Conservation (phyloP, 1,139 yeast genomes). For the Hansenula sp. region DNA sequence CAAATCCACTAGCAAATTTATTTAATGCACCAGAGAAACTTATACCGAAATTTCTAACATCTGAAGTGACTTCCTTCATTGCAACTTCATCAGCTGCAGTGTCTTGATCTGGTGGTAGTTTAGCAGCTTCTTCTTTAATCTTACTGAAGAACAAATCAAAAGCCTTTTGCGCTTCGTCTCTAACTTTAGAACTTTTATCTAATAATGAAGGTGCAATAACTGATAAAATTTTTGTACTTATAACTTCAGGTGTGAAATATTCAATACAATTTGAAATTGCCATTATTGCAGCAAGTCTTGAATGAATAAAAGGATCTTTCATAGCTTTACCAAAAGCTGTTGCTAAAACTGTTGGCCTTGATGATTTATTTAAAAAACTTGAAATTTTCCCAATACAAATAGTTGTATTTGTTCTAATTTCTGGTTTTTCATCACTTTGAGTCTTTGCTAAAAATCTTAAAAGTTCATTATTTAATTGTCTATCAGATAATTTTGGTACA, state of each 20-base stretch:
- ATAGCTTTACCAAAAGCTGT: conserved; percentile 86
- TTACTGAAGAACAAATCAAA: conserved; percentile 61
- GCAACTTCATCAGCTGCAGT: conserved; percentile 23
- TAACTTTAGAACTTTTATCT: conserved; percentile 66
- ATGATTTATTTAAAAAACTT: conserved; percentile 49
- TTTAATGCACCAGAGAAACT: conserved; percentile 16
- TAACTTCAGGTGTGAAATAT: conserved; percentile 68
- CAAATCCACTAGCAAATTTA: conserved; percentile 15
- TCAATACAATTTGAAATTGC: conserved; percentile 67
- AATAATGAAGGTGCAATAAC: conserved; percentile 80
- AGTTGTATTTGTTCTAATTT: conserved; percentile 83
- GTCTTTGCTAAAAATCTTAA: conserved; percentile 79
- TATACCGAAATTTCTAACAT: conserved; percentile 24
- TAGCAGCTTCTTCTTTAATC: conserved; percentile 58
- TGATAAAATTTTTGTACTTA: conserved; percentile 79
- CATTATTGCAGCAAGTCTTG: conserved; percentile 71
- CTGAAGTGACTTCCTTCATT: conserved; percentile 21
- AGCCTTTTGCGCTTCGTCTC: conserved; percentile 65
- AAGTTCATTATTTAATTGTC: conserved; percentile 84
- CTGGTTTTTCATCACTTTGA: conserved; percentile 80
- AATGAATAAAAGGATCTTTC: conserved; percentile 74
- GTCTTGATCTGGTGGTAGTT: conserved; percentile 45
- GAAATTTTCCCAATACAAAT: conserved; percentile 73
- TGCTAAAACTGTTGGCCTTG: conserved; percentile 68
- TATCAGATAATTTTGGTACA: conserved; percentile 64